Percentiles rank a stretch among this genome's conserved stretches.
Conservation (phyloP, 2,329 filamentous ascomycete species). For the Trichoderma semiorbis region DNA sequence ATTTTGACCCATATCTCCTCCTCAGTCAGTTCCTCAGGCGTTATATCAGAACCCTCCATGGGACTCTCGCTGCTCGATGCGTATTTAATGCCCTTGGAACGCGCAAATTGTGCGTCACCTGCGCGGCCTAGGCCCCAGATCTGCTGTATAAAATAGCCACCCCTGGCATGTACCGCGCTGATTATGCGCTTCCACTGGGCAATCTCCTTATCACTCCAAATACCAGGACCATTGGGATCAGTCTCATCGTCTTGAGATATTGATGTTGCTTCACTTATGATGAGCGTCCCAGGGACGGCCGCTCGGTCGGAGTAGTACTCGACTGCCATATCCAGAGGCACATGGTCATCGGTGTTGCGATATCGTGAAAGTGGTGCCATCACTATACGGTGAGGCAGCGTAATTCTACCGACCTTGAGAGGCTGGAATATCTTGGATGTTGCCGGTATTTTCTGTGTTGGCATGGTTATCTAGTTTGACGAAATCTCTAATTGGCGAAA, state of each 20-base stretch:
- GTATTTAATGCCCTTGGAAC: not conserved
- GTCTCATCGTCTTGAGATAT: slow-evolving; percentile 29
- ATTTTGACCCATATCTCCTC: not conserved
- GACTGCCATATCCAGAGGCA: slow-evolving; percentile 25
- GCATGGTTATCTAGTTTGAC: not conserved
- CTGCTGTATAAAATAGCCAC: slow-evolving; percentile 59
- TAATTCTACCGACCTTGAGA: not conserved
- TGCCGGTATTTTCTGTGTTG: not conserved
- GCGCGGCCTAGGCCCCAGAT: slow-evolving; percentile 62
- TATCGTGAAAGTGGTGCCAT: not conserved
- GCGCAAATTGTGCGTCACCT: slow-evolving; percentile 1
- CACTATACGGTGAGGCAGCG: not conserved
- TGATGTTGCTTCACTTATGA: slow-evolving; percentile 49
- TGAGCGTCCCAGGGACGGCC: slow-evolving; percentile 39
- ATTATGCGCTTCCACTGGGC: slow-evolving; percentile 38
- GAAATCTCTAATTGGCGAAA: not conserved
- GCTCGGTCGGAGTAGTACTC: slow-evolving; percentile 46
- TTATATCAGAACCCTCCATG: not conserved
- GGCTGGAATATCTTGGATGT: not conserved
- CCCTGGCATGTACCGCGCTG: slow-evolving; percentile 60
- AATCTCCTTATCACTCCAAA: slow-evolving; percentile 37
- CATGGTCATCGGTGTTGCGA: not conserved
- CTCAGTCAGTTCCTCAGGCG: not conserved
- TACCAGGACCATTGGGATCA: slow-evolving; percentile 47
- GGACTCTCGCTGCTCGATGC: not conserved